phyloP scores from a whole-genome alignment of 2,329 filamentous ascomycete genomes.

The Aspergillus jensenii region DNA sequence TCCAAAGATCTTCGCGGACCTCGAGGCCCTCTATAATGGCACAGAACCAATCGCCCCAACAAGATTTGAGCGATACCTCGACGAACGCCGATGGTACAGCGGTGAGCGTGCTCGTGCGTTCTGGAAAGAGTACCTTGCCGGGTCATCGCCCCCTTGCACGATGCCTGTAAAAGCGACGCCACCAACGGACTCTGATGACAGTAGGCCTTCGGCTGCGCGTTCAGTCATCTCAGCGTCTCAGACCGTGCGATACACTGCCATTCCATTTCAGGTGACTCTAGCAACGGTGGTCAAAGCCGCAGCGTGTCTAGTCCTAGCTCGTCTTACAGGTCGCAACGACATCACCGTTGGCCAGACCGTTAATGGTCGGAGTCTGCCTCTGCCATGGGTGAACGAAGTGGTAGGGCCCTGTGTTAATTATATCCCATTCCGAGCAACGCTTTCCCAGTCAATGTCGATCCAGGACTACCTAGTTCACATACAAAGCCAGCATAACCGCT shows the following conservation, averaged over 20 bases:
- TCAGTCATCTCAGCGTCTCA: background rate
- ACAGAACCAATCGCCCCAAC: background rate
- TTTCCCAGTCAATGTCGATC: background rate
- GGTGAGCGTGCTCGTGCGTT: too few relatives aligned
- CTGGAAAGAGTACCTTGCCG: too few relatives aligned
- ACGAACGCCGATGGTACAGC: background rate
- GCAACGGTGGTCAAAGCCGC: slow-evolving; percentile 55
- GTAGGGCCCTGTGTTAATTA: slow-evolving; percentile 21
- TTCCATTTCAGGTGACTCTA: slow-evolving; percentile 16
- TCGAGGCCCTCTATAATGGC: slow-evolving; percentile 7
- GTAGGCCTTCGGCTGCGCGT: background rate
- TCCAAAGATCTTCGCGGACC: slow-evolving; percentile 10
- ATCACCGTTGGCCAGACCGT: slow-evolving; percentile 58
- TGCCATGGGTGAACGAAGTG: slow-evolving; percentile 29
- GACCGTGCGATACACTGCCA: background rate
- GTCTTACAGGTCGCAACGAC: slow-evolving; percentile 50
- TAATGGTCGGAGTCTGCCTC: slow-evolving; percentile 47
- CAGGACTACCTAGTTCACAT: background rate
- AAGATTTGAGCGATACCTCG: background rate
- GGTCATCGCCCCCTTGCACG: too few relatives aligned
- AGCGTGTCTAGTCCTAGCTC: slow-evolving; percentile 58
- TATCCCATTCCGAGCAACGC: background rate
- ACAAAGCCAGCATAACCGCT: background rate
- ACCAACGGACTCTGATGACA: background rate
- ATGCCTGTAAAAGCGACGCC: too few relatives aligned